phyloP scores from a whole-genome alignment of 2,329 filamentous ascomycete species.

The Sporothrix luriei region DNA sequence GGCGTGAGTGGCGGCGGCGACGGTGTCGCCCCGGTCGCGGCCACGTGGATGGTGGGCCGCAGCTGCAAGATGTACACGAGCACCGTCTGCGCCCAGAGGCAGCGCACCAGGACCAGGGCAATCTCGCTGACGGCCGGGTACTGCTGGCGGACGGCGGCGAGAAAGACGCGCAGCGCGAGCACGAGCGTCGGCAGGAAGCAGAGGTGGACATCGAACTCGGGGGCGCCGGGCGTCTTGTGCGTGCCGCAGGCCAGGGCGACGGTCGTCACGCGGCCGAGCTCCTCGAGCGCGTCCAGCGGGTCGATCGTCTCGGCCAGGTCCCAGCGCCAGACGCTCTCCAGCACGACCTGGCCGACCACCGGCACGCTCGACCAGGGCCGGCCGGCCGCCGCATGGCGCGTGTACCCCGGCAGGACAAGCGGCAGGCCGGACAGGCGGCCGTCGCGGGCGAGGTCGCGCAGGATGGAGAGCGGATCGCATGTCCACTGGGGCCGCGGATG shows the following conservation, averaged over 20 bases:
- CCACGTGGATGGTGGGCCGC: slow-evolving; percentile 20
- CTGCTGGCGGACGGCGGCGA: not conserved
- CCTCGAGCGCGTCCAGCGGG: slow-evolving; percentile 13
- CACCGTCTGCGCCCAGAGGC: slow-evolving; percentile 23
- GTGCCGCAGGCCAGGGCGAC: slow-evolving; percentile 19
- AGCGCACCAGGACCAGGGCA: slow-evolving; percentile 18
- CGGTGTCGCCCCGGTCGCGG: not conserved
- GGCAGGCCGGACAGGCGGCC: slow-evolving; percentile 10
- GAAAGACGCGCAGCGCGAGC: slow-evolving; percentile 12
- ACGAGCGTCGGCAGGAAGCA: slow-evolving; percentile 27
- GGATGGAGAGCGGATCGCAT: slow-evolving; percentile 5
- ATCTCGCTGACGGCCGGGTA: slow-evolving; percentile 15
- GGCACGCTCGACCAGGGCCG: not conserved
- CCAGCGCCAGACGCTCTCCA: slow-evolving; percentile 14
- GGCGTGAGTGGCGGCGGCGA: no score
- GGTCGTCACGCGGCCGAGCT: slow-evolving; percentile 19
- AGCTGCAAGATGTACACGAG: slow-evolving; percentile 27
- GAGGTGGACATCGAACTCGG: slow-evolving; percentile 27
- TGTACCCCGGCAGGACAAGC: slow-evolving; percentile 14
- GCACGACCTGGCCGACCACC: not conserved
- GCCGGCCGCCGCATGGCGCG: not conserved
- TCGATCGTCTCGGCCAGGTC: slow-evolving; percentile 7
- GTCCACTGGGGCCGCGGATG: not conserved
- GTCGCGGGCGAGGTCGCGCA: not conserved
- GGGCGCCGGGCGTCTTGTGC: not conserved